Base-by-base conservation (phyloP, 352 stramenopile genomes). In the Phytopythium helicoides region DNA sequence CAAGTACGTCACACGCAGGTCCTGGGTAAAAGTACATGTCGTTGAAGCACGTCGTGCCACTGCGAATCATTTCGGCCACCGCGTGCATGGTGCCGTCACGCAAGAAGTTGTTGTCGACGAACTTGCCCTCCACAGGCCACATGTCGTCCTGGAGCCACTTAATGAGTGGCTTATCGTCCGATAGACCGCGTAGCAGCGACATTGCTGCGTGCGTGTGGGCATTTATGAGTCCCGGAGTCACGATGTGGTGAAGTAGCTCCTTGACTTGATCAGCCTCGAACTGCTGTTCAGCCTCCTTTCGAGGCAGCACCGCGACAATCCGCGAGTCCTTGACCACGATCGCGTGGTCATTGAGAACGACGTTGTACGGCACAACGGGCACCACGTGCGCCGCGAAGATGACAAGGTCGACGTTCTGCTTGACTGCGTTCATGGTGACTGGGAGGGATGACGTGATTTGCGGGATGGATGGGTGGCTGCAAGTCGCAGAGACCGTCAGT, bases 11-110 rank as follows among this genome's bases (percentile, higher is more conserved):
- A 33, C 72, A 81, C 8, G 70, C 64, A 9, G 79, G 68, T 3
- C 85, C 59, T 0, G 81, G 67, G 59, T 92, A 95, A 61, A 94
- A 95, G 76, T 94, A 96, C 88, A 97, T 97, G 67, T 97, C 87
- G 51, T 95, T 95, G 64, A 81, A 93, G 64, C 87, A 96, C 15
- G 88, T 97, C 23, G 85, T 95, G 28, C 88, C 88, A 37, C 76
- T 64, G 18, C 83, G 78, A n/a, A 97, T 76, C 77, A 95, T 94
- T 72, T 97, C 88, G n/a, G 87, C 87, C 6, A 74, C 75, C 2
- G 86, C 86, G 44, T 94, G 81, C 16, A 68, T 71, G 57, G 84
- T 86, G 37, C 82, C 87, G 40, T 89, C 76, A 12, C 62, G 58
- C 18, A 95, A 66, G 54, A 95, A 96, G 15, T 83, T 75, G 3